Conservation (phyloP, 805 yeast genomes). For the Debaryomyces castellii region DNA sequence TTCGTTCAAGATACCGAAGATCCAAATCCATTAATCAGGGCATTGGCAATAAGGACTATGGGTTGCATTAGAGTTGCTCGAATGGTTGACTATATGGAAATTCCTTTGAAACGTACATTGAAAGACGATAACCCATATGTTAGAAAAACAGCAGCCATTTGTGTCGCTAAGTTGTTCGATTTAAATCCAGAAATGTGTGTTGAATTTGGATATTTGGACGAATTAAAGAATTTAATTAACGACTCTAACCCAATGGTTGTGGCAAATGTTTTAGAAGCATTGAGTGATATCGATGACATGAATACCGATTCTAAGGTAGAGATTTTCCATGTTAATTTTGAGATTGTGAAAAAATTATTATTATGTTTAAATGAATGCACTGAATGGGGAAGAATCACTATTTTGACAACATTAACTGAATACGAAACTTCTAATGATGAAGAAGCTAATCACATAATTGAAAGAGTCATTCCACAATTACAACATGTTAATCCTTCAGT, state of each 20-base stretch:
- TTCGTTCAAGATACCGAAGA: conserved; percentile 94
- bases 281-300: conserved; percentile 76
- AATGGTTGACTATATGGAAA: conserved; percentile 92
- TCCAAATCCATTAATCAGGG: conserved; percentile 93
- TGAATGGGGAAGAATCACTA: conserved; percentile 97
- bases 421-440: conserved; percentile 54
- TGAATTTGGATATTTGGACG: conserved; percentile 81
- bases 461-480: conserved; percentile 88
- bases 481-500: conserved; percentile 98
- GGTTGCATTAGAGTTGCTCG: conserved; percentile 95
- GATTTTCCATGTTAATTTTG: conserved; percentile 38
- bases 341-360: conserved; percentile 59
- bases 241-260: conserved; percentile 97
- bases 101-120: conserved; percentile 81
- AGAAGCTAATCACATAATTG: conserved; percentile 84
- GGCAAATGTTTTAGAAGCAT: conserved; percentile 86
- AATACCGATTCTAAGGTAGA: conserved; percentile 48
- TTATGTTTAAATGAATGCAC: conserved; percentile 94
- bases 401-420: conserved; percentile 76
- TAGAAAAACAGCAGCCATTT: conserved; percentile 94
- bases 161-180: conserved; percentile 94
- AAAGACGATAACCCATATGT: conserved; percentile 96
- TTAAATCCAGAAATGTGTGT: conserved; percentile 75
- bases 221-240: conserved; percentile 62
- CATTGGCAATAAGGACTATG: conserved; percentile 97